Percentiles rank a stretch among this genome's conserved stretches.
These are phyloP conservation scores for Cadophora sp. DNA, from an alignment of 2,329 filamentous ascomycete species.

Conservation along the genomic window DNA sequence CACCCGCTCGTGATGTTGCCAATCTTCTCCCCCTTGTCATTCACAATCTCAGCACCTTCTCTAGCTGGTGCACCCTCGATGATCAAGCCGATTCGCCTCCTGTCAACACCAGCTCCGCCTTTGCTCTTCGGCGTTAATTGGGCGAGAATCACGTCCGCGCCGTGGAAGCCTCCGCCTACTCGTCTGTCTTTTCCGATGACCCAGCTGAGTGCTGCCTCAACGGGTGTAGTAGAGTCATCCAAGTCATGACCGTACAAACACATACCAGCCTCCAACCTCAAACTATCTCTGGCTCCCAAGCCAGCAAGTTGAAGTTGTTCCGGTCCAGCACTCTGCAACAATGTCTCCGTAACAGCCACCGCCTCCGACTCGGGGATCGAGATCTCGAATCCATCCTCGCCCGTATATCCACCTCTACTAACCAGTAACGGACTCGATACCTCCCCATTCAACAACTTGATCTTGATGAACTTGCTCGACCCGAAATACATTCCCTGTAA, in stretches of 20 bases:
- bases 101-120: slow-evolving; percentile 71
- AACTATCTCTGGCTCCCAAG: slow-evolving; percentile 87
- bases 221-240: slow-evolving; percentile 76
- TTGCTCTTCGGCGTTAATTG: slow-evolving; percentile 79
- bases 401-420: slow-evolving; percentile 92
- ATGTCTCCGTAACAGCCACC: slow-evolving; percentile 68
- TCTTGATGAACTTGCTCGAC: slow-evolving; percentile 68
- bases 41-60: slow-evolving; percentile 82
- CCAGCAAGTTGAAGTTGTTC: slow-evolving; percentile 78
- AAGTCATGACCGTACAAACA: slow-evolving; percentile 99
- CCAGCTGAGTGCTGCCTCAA: slow-evolving; percentile 75
- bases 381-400: slow-evolving; percentile 98
- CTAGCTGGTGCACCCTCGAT: slow-evolving; percentile 88
- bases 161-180: slow-evolving; percentile 77
- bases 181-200: slow-evolving; percentile 83
- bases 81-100: slow-evolving; percentile 80
- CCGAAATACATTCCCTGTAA: slow-evolving; percentile 83
- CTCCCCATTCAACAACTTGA: slow-evolving; percentile 64
- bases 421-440: slow-evolving; percentile 67
- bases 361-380: slow-evolving; percentile 76
- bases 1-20: slow-evolving; percentile 89
- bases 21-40: slow-evolving; percentile 67
- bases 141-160: slow-evolving; percentile 75
- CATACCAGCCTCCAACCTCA: slow-evolving; percentile 96
- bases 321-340: slow-evolving; percentile 59